Conservation (phyloP, 2,329 filamentous ascomycete genomes). For the Colletotrichum horii region DNA sequence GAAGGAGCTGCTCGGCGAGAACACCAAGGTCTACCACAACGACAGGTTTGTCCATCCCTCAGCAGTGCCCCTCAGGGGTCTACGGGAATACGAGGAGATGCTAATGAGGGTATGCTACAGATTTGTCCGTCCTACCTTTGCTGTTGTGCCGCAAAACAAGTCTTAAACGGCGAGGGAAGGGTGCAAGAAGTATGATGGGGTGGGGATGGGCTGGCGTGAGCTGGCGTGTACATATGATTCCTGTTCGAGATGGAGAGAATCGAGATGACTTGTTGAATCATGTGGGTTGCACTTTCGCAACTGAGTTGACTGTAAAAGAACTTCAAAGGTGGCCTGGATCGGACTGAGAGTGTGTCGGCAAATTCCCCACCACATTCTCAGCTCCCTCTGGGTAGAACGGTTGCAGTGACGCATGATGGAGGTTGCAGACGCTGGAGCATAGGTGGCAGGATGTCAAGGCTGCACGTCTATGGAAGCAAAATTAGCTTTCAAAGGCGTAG, state of each 20-base stretch:
- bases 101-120: constrained; percentile 44
- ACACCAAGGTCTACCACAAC: constrained; percentile 84
- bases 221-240: constrained; percentile 8
- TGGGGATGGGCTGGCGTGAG: not conserved
- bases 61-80: too few species aligned
- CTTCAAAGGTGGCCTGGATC: rapidly evolving
- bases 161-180: constrained; percentile 43
- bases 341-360: not conserved
- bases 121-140: constrained; percentile 83
- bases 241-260: not conserved
- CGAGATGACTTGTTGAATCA: not conserved
- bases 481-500: too few species aligned
- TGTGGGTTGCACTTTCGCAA: rapidly evolving
- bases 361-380: rapidly evolving
- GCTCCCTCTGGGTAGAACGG: too few species aligned
- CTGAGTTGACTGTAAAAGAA: not conserved
- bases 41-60: constrained; percentile 69
- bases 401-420: too few species aligned
- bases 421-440: too few species aligned
- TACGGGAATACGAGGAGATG: not conserved
- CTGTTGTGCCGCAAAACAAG: constrained; percentile 68
- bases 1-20: constrained; percentile 85
- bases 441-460: too few species aligned
- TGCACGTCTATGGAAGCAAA: too few species aligned
- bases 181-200: not conserved